These are phyloP conservation scores for Clonostachys sp. DNA, from an alignment of 2,329 filamentous ascomycete genomes.

Conservation along the genomic window DNA sequence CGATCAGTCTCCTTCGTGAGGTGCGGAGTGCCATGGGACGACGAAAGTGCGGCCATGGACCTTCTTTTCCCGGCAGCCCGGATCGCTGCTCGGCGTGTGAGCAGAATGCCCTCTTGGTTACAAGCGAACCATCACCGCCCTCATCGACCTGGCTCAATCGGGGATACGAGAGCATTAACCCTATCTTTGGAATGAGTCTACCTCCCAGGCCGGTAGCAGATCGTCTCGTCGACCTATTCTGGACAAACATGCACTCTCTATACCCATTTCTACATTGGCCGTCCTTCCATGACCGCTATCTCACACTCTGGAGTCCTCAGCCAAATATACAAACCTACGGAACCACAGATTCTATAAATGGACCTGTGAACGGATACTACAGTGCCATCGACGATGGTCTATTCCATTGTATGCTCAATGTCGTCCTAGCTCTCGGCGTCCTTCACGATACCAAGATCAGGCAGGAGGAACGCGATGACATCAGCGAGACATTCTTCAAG, in stretches of 20 bases:
- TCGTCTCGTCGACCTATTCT: conserved; percentile 6
- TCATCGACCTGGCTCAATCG: neutral
- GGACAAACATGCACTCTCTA: conserved; percentile 7
- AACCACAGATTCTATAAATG: neutral
- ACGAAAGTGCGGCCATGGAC: neutral
- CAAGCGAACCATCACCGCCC: neutral
- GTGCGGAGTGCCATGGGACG: neutral
- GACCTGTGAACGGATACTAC: neutral
- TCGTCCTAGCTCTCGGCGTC: conserved; percentile 14
- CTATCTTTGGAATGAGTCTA: no score
- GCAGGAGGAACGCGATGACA: neutral
- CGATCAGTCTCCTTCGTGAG: neutral
- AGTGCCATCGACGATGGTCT: neutral
- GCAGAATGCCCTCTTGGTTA: no score
- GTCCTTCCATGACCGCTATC: conserved; percentile 6
- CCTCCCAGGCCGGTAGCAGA: conserved; percentile 7
- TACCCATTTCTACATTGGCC: conserved; percentile 10
- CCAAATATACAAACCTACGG: neutral
- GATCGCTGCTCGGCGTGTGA: no score
- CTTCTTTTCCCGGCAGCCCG: neutral
- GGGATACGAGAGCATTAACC: neutral
- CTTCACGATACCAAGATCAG: conserved; percentile 6
- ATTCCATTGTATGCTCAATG: conserved; percentile 11
- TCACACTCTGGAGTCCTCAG: conserved; percentile 2
- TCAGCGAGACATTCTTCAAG: neutral